Base-by-base conservation (phyloP, 176 grass and related monocot genomes). In the Dendrocalamus sinicus region DNA sequence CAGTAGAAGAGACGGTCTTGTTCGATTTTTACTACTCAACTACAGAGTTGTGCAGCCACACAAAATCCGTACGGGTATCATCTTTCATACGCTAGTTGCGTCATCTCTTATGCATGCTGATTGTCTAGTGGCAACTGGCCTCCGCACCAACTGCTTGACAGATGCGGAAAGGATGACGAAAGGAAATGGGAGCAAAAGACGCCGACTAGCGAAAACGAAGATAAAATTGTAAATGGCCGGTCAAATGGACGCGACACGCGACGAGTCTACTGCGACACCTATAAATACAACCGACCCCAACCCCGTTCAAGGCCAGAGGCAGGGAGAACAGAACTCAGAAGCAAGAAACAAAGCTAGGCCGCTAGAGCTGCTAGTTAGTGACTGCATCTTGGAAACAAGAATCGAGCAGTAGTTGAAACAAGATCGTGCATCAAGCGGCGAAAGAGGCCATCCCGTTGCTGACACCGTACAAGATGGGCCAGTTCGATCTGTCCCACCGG, bases 401-500 rank as follows among this genome's bases (percentile, higher is more conserved):
- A 23, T n/a, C 57, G 4, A 60, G 3, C 9, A 23, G 22, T 60
- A 20, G 59, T 6, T 2, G 0, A 32, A 16, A 4, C 20, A 55
- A 68, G 24, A 81, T 82, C 62, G 51, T 15, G 12, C 15, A 45
- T 1, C 28, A 62, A 22, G 46, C 54, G 68, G 69, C 24, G 1
- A 62, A 72, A 6, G 67, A 67, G 40, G 35, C 45, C 28, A 88
- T 88, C 46, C 88, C 88, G 11, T 72, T 93, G 69, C 16, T 91
- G 55, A 80, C 58, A 35, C 67, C 86, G 1, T 79, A 86, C 69
- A 89, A 51, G 85, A 89, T 86, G 83, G 92, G 92, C 0, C 83
- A 5, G 13, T 75, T 88, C 10, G 64, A 93, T 53, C 81, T 93
- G 6, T 78, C 84, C 2, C 88, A 93, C 73, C 75, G 92, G 13